Evolutionary conservation across 768 basidiomycete genomes (phyloP).

Genomic region (Macrolepiota fuliginosa): DNA sequence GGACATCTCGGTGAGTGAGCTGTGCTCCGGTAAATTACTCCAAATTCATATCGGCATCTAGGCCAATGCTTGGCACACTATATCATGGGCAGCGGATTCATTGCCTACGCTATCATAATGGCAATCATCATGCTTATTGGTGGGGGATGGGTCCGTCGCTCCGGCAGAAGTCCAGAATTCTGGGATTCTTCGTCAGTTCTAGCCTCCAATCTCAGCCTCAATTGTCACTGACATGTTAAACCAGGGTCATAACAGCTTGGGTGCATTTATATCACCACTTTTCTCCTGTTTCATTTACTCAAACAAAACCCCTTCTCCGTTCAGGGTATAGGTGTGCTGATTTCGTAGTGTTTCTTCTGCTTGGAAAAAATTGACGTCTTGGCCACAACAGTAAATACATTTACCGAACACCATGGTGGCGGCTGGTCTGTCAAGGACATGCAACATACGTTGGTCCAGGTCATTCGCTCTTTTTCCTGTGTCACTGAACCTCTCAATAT

Average conservation of each 20-base stretch:
- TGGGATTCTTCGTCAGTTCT: constrained; percentile 73
- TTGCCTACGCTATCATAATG: constrained; percentile 83
- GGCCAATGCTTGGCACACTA: constrained; percentile 88
- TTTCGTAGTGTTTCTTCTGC: neutral
- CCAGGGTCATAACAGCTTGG: constrained; percentile 51
- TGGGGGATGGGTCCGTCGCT: constrained; percentile 72
- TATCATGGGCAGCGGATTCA: constrained; percentile 89
- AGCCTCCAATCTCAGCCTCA: neutral
- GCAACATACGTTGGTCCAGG: constrained; percentile 78
- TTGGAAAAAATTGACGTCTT: neutral
- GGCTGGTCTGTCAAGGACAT: constrained; percentile 89
- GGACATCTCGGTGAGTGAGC: constrained; percentile 49
- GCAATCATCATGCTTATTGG: constrained; percentile 75
- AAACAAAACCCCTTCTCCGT: neutral
- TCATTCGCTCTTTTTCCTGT: constrained; percentile 1
- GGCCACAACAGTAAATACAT: constrained; percentile 70
- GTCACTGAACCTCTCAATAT: neutral
- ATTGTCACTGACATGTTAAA: neutral
- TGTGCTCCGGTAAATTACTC: neutral
- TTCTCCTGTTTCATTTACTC: neutral
- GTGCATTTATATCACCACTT: constrained; percentile 25
- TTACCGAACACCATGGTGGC: constrained; percentile 84
- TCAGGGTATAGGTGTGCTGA: constrained; percentile 57
- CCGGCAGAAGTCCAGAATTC: constrained; percentile 76
- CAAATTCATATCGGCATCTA: constrained; percentile 15